A percentile compares a stretch with the other conserved stretches of the same genome.
Conservation (phyloP, 2,329 filamentous ascomycete species). For the Fusarium robinianum region DNA sequence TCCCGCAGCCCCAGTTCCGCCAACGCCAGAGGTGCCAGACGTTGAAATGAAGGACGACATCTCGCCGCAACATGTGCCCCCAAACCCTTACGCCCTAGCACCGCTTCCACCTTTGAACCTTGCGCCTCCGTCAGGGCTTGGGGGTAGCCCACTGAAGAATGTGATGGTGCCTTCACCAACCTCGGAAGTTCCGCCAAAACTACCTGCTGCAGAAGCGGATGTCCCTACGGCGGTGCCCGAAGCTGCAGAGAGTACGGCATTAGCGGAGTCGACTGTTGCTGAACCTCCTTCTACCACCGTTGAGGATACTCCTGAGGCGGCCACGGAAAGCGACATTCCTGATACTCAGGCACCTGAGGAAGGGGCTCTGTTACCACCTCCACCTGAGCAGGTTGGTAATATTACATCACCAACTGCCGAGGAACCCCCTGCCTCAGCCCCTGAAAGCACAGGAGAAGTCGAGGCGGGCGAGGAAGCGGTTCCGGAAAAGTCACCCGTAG, state of each 20-base stretch:
- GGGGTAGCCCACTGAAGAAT: conserved; percentile 59
- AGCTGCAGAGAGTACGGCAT: conserved; percentile 13
- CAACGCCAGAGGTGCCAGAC: conserved; percentile 24
- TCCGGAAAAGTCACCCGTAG: conserved; percentile 29
- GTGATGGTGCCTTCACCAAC: conserved; percentile 54
- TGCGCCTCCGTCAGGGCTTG: conserved; percentile 41
- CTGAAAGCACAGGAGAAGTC: conserved; percentile 34
- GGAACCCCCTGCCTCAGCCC: conserved; percentile 28
- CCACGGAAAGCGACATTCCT: conserved; percentile 36
- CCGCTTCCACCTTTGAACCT: conserved; percentile 37
- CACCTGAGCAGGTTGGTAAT: conserved; percentile 48
- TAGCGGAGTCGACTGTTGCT: conserved; percentile 36
- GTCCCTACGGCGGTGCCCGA: conserved; percentile 4
- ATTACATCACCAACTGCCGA: conserved; percentile 43
- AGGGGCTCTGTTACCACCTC: conserved; percentile 42
- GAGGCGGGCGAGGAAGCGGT: conserved; percentile 26
- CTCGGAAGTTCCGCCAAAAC: conserved; percentile 33
- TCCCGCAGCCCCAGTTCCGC: conserved; percentile 8
- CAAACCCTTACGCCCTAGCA: conserved; percentile 40
- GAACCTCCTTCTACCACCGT: conserved; percentile 42
- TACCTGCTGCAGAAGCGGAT: conserved; percentile 5
- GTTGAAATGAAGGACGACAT: conserved; percentile 34
- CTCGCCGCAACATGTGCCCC: conserved; percentile 29
- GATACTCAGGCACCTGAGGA: conserved; percentile 22
- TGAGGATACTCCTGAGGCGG: conserved; percentile 37